Evolutionary conservation across 257 asterid genomes (phyloP).

Genomic region (Lavandula angustifolia): DNA sequence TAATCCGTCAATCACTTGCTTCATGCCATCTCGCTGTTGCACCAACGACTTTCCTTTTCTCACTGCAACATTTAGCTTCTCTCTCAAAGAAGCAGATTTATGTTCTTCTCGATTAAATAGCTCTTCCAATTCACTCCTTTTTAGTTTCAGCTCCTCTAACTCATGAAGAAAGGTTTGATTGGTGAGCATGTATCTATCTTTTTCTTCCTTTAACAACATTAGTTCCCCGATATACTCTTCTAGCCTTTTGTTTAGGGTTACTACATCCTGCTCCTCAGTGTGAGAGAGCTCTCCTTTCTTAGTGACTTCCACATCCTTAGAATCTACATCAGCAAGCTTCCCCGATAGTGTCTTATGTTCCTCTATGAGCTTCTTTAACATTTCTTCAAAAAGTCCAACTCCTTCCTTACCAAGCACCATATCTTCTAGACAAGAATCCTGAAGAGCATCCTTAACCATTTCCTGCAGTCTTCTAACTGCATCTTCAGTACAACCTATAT

Average conservation of each 20-base stretch:
- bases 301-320: slow-evolving; percentile 41
- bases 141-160: slow-evolving; percentile 55
- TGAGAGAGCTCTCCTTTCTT: slow-evolving; percentile 42
- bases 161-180: slow-evolving; percentile 57
- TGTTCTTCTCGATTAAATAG: slow-evolving; percentile 77
- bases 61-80: slow-evolving; percentile 86
- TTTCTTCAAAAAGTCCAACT: slow-evolving; percentile 53
- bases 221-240: slow-evolving; percentile 46
- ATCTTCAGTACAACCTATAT: slow-evolving; percentile 46
- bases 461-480: slow-evolving; percentile 59
- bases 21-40: slow-evolving; percentile 85
- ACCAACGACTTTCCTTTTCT: slow-evolving; percentile 92
- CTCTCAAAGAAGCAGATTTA: slow-evolving; percentile 76
- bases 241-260: slow-evolving; percentile 36
- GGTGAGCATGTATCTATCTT: slow-evolving; percentile 42
- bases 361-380: slow-evolving; percentile 62
- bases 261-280: slow-evolving; percentile 47
- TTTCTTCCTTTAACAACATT: slow-evolving; percentile 68
- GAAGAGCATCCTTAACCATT: slow-evolving; percentile 62
- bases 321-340: slow-evolving; percentile 42
- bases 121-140: slow-evolving; percentile 65
- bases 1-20: slow-evolving; percentile 70
- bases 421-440: slow-evolving; percentile 51
- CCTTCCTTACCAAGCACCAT: slow-evolving; percentile 50
- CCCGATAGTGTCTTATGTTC: slow-evolving; percentile 49